Evolutionary conservation across 768 basidiomycete species (phyloP), one percentile per base, ranked within the genome.

Genomic region (Leccinum incarnatum): DNA sequence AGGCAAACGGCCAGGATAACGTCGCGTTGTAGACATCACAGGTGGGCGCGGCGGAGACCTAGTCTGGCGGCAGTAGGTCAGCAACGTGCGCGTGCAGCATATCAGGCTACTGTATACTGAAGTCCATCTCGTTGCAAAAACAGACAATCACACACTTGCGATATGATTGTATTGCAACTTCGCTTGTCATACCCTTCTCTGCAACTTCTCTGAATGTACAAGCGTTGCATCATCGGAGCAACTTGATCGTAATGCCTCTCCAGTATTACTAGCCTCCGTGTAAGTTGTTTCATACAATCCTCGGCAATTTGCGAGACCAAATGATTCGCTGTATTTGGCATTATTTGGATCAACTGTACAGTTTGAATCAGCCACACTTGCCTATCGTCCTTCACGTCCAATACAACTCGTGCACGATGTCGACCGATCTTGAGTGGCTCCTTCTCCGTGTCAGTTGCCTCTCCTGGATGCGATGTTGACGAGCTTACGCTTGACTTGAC

Each of bases 391-490:
- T 25, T 59, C 42, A 54, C 62, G 58, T 59, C 59, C 53, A 61
- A 49, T 62, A 59, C 63, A 62, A 5, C 48, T 34, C 34, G 56
- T 56, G 59, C 78, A 84, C 77, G 72, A 93, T 93, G 91, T 92
- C 91, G 69, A 72, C 78, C 80, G 93, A 95, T 75, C 91, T 96
- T 76, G 84, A 95, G 79, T 96, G 94, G 94, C 87, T 94, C 74
- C 88, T 96, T 62, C 77, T 92, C 74, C 91, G 91, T 72, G 91
- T 92, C 4, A 23, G n/a, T 51, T 23, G 7, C 12, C 15, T 40
- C 6, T 19, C 19, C 25, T 42, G 5, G n/a, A 59, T 2, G 3
- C 23, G 3, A 6, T 10, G 0, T 34, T 67, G 37, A 66, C 40
- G 19, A 17, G 0, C 36, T 58, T 6, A 37, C 12, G 1, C 10